These are phyloP conservation scores for Osmozyma mogii DNA, from an alignment of 805 yeast species.

Conservation along the genomic window DNA sequence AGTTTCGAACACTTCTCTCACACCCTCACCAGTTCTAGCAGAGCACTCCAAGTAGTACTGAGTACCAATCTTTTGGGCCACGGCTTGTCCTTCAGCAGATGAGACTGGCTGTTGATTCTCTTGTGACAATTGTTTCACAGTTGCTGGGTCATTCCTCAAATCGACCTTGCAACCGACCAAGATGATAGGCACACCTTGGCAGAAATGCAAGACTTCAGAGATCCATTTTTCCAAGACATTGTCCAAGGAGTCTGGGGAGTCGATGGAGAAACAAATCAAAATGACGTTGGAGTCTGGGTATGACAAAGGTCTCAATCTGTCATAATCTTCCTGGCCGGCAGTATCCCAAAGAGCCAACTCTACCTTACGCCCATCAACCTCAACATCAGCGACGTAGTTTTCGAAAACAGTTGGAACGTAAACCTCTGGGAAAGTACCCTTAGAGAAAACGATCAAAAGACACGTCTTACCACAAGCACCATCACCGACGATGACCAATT, in stretches of 20 bases:
- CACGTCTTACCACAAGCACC: conserved; percentile 98
- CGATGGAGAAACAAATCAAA: conserved; percentile 84
- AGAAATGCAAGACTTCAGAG: conserved; percentile 86
- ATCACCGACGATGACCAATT: conserved; percentile 91
- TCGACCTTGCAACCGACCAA: conserved; percentile 90
- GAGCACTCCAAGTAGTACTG: conserved; percentile 84
- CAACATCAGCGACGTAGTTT: conserved; percentile 93
- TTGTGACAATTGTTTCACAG: conserved; percentile 66
- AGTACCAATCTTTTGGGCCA: conserved; percentile 87
- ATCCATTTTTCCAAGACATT: conserved; percentile 96
- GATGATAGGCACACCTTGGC: conserved; percentile 89
- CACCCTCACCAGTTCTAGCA: conserved; percentile 86
- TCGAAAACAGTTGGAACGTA: conserved; percentile 99
- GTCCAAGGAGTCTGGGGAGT: conserved; percentile 85
- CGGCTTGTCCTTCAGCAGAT: conserved; percentile 74
- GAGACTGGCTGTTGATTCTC: conserved; percentile 77
- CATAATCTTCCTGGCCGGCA: conserved; percentile 97
- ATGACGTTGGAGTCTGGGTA: conserved; percentile 92
- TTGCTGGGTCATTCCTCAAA: conserved; percentile 73
- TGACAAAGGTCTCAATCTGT: conserved; percentile 82
- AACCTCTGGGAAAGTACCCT: conserved; percentile 90
- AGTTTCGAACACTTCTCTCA: conserved; percentile 84
- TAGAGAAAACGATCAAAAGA: conserved; percentile 71
- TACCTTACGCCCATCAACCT: conserved; percentile 53
- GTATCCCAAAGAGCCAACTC: conserved; percentile 97